phyloP scores from a whole-genome alignment of 2,329 filamentous ascomycete species.

The Aspergillus sp. region DNA sequence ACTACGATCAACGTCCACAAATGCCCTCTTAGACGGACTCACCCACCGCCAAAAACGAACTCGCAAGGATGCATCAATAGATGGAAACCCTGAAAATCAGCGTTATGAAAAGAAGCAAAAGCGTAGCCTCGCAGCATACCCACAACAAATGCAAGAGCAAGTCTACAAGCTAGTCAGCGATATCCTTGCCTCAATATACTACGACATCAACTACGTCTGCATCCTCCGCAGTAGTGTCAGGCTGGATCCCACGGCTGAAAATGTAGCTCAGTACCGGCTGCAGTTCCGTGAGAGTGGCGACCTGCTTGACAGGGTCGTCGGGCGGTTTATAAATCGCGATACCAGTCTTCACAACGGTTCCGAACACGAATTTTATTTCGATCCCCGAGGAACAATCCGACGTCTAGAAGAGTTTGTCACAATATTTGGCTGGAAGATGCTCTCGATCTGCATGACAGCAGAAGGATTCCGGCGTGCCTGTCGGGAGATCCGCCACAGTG shows the following conservation, averaged over 20 bases:
- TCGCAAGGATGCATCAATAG: background rate
- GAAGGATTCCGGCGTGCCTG: conserved; percentile 23
- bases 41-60: background rate
- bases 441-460: conserved; percentile 27
- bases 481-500: background rate
- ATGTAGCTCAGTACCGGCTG: background rate
- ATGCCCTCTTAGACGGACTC: too few species aligned
- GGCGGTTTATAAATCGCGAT: background rate
- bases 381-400: background rate
- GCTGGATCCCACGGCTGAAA: background rate
- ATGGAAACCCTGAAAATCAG: background rate
- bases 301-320: background rate
- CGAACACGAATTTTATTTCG: background rate
- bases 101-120: background rate
- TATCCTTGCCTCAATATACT: conserved; percentile 19
- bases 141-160: background rate
- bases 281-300: background rate
- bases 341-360: too few species aligned
- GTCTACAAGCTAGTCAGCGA: background rate
- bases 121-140: background rate
- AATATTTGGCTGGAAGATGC: conserved; percentile 24
- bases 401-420: conserved; percentile 11
- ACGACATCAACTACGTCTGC: conserved; percentile 20
- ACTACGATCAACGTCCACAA: too few species aligned
- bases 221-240: background rate